phyloP scores from a whole-genome alignment of 371 early-diverging fungal genomes.

The Haplosporangium sp. region DNA sequence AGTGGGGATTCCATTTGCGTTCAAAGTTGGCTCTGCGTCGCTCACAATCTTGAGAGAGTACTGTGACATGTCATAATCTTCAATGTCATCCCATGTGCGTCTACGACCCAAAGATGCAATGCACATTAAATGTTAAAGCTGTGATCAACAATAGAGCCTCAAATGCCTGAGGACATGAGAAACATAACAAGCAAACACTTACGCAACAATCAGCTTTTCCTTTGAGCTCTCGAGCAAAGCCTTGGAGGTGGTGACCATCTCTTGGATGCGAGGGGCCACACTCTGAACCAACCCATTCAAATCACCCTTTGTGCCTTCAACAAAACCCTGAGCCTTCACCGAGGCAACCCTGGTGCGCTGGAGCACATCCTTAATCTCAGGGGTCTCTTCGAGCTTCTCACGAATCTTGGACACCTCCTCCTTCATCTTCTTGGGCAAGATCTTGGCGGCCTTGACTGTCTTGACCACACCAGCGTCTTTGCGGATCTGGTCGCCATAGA shows the following conservation, averaged over 20 bases:
- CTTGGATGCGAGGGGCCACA: conserved; percentile 64
- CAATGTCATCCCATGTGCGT: conserved; percentile 61
- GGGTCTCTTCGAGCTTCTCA: conserved; percentile 39
- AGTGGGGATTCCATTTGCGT: conserved; percentile 20
- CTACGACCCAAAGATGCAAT: background rate
- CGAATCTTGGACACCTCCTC: conserved; percentile 58
- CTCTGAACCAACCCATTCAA: conserved; percentile 63
- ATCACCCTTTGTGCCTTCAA: conserved; percentile 62
- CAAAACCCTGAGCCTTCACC: conserved; percentile 68
- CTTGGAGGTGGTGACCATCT: conserved; percentile 68
- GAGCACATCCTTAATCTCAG: conserved; percentile 63
- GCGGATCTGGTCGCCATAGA: conserved; percentile 84
- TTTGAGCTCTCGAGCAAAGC: conserved; percentile 63
- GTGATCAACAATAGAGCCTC: too few species aligned
- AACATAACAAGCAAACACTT: too few species aligned
- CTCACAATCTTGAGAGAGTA: conserved; percentile 57
- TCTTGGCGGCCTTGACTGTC: conserved; percentile 58
- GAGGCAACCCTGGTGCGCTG: conserved; percentile 69
- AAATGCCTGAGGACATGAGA: too few species aligned
- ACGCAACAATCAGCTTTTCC: conserved; percentile 51
- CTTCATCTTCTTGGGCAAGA: conserved; percentile 59
- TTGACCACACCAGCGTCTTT: conserved; percentile 82
- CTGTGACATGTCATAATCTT: conserved; percentile 61
- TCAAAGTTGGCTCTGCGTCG: conserved; percentile 8
- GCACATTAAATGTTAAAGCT: too few species aligned